Evolutionary conservation across 1,284 basidiomycete species (phyloP).

Genomic region (Fomitopsis betulina): DNA sequence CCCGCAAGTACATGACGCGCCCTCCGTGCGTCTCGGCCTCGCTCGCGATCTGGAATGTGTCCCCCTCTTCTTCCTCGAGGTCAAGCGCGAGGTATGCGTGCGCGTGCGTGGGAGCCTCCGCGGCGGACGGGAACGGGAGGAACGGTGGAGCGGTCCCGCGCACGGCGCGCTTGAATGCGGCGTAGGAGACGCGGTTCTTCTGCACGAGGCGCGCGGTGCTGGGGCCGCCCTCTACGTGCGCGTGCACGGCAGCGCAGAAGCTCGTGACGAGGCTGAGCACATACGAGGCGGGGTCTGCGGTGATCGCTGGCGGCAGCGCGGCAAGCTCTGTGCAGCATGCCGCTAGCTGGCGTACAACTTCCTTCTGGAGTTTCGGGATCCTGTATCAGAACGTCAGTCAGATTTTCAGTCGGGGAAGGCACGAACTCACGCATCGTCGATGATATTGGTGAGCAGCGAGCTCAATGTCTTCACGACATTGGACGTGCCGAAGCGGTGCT

Average conservation of each 20-base stretch:
- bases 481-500: constrained; percentile 48
- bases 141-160: constrained; percentile 14
- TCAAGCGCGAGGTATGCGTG: neutral
- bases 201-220: constrained; percentile 33
- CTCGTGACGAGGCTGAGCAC: constrained; percentile 39
- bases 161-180: constrained; percentile 31
- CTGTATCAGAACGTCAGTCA: constrained; percentile 24
- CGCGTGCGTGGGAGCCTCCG: neutral
- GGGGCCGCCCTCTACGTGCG: constrained; percentile 32
- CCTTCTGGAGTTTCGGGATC: constrained; percentile 34
- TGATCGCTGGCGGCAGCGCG: constrained; percentile 37
- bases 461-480: constrained; percentile 53
- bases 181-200: constrained; percentile 29
- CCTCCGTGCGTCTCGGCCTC: neutral
- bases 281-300: constrained; percentile 39
- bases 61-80: constrained; percentile 6
- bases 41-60: neutral
- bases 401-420: neutral
- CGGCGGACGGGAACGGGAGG: constrained; percentile 3
- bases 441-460: constrained; percentile 43
- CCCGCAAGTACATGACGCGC: constrained; percentile 15
- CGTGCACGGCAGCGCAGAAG: constrained; percentile 38
- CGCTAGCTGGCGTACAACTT: constrained; percentile 34
- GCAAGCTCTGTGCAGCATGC: constrained; percentile 32
- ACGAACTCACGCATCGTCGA: constrained; percentile 44